phyloP scores from a whole-genome alignment of 2,329 filamentous ascomycete species.

The Aspergillus sp. region DNA sequence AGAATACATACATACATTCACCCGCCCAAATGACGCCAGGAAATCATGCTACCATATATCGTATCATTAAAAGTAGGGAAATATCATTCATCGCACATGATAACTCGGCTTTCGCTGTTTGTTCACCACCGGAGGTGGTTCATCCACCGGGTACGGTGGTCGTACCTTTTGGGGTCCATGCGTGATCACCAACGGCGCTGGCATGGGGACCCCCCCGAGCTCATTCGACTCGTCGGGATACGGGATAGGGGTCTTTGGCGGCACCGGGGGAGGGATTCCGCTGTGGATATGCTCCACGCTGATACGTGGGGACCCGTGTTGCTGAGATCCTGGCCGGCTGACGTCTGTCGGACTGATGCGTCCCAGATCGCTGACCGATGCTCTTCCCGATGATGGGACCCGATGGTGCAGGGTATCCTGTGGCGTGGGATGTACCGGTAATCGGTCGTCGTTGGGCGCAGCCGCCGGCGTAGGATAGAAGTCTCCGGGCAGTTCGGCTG shows the following conservation, averaged over 20 bases:
- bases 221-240: conserved; percentile 40
- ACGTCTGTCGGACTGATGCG: conserved; percentile 38
- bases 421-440: conserved; percentile 27
- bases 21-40: not conserved
- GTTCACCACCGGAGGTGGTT: conserved; percentile 78
- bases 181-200: conserved; percentile 30
- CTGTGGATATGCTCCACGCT: conserved; percentile 32
- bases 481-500: conserved; percentile 49
- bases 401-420: conserved; percentile 19
- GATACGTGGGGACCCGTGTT: conserved; percentile 29
- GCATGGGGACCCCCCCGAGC: conserved; percentile 31
- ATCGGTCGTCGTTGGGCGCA: conserved; percentile 28
- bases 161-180: conserved; percentile 20
- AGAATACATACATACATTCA: not conserved
- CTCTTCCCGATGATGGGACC: conserved; percentile 21
- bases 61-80: not conserved
- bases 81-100: conserved; percentile 44
- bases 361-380: conserved; percentile 24
- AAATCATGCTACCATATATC: not conserved
- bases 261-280: conserved; percentile 62
- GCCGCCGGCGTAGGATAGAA: conserved; percentile 27
- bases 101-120: conserved; percentile 82
- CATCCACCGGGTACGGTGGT: conserved; percentile 78
- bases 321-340: conserved; percentile 25
- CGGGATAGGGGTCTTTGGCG: conserved; percentile 72